Conservation (phyloP, 305 asterid genomes). For the Stenogyne calaminthoides region DNA sequence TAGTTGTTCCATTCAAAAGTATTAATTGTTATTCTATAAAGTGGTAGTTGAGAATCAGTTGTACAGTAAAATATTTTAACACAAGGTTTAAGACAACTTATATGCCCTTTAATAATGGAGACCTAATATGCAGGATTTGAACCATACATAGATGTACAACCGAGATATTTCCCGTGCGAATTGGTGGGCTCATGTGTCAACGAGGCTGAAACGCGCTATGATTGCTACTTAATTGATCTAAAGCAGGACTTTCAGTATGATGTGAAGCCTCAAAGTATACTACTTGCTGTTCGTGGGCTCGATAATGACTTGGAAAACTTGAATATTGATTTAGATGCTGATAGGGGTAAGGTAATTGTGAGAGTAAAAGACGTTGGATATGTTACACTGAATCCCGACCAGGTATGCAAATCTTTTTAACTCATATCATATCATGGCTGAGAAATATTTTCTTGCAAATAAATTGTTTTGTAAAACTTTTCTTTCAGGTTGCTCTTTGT, state of each 20-base stretch:
- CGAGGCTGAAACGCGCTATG: slow-evolving; percentile 34
- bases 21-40: no score
- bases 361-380: slow-evolving; percentile 40
- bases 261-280: slow-evolving; percentile 47
- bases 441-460: slow-evolving; percentile 40
- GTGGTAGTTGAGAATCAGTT: no score
- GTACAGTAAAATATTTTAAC: no score
- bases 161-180: slow-evolving; percentile 58
- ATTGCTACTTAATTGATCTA: slow-evolving; percentile 60
- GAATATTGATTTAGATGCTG: slow-evolving; percentile 52
- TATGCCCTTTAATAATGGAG: slow-evolving; percentile 3
- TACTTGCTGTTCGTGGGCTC: slow-evolving; percentile 59
- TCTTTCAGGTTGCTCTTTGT: slow-evolving; percentile 56
- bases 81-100: neutral
- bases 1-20: no score
- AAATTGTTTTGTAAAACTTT: slow-evolving; percentile 39
- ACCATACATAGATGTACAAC: slow-evolving; percentile 40
- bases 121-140: slow-evolving; percentile 43
- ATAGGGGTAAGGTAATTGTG: slow-evolving; percentile 47
- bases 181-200: slow-evolving; percentile 42
- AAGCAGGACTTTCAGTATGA: slow-evolving; percentile 35
- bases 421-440: slow-evolving; percentile 41
- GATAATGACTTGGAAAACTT: slow-evolving; percentile 39
- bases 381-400: slow-evolving; percentile 35
- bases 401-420: slow-evolving; percentile 42